Conservation (phyloP, 2,329 filamentous ascomycete genomes). For the Lachnellula cervina region DNA sequence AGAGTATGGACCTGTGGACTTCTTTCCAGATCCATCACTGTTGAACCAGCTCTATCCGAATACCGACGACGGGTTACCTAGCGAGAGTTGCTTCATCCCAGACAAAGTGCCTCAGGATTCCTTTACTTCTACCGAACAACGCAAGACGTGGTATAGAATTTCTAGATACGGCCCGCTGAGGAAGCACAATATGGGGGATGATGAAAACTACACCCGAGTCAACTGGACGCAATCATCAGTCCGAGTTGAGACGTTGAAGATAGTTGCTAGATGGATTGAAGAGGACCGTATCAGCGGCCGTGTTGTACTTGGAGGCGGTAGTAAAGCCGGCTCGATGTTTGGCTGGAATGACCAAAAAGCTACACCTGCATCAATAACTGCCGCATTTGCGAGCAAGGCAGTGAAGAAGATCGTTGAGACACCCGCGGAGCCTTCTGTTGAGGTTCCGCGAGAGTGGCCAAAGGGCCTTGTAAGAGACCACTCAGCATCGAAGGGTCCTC, state of each 20-base stretch:
- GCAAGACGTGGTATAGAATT: constrained; percentile 61
- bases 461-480: constrained; percentile 17
- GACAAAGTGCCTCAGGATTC: constrained; percentile 38
- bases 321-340: constrained; percentile 49
- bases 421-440: constrained; percentile 6
- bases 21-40: constrained; percentile 20
- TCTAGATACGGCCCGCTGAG: constrained; percentile 56
- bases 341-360: constrained; percentile 54
- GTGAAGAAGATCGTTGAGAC: constrained; percentile 16
- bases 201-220: constrained; percentile 56
- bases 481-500: constrained; percentile 18
- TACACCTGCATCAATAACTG: constrained; percentile 44
- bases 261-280: constrained; percentile 62
- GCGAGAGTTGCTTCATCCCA: constrained; percentile 26
- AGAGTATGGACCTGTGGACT: constrained; percentile 21
- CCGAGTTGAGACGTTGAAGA: constrained; percentile 49
- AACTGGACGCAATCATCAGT: constrained; percentile 52
- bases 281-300: constrained; percentile 55
- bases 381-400: constrained; percentile 20
- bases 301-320: constrained; percentile 40
- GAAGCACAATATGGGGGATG: constrained; percentile 51
- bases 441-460: constrained; percentile 27
- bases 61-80: constrained; percentile 8
- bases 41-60: constrained; percentile 28
- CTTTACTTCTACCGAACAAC: constrained; percentile 51